Evolutionary conservation across 257 asterid species (phyloP), one percentile per base, ranked within the genome.

Genomic region (Salvia splendens): DNA sequence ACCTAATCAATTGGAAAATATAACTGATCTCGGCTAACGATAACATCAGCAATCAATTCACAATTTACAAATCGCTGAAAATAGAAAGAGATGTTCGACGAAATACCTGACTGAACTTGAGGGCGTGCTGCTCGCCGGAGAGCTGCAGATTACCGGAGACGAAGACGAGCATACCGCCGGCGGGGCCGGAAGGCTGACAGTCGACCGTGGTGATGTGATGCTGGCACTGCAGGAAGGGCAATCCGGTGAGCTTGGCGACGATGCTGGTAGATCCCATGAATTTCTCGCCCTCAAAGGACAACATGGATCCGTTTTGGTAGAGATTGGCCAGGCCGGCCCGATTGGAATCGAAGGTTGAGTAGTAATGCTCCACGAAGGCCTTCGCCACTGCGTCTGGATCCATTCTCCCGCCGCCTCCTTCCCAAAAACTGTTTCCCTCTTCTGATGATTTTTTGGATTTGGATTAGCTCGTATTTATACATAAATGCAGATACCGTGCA

Each of bases 291-390:
- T 84, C 89, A 46, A 84, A 84, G 0, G 85, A 81, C 53, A 84
- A 73, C 89, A 84, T 84, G 55, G 89, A 84, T 0, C 69, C 81
- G 1, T 84, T 85, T 49, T 84, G 89, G 51, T 84, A 84, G 10
- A 81, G 82, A 63, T 68, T 68, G 0, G 83, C 85, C 9, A 84
- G 85, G n/a, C 80, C 84, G 50, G 85, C 75, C 71, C 89, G 85
- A 71, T 76, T 79, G 40, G 67, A 70, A 51, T 84, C 89, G 80
- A 84, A 84, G 24, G 83, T 84, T 11, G 89, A 69, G 78, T 84
- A 84, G 80, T 84, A 84, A 80, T 84, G 89, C 49, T 81, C 89
- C 4, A 84, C 89, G 72, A 84, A 84, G 4, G 89, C 87, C 81
- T 81, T 84, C 4, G 89, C 68, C 40, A 84, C 85, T 28, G 89